Base-by-base conservation (phyloP, 2,329 filamentous ascomycete genomes). In the Rhexocercosporidium sp. region DNA sequence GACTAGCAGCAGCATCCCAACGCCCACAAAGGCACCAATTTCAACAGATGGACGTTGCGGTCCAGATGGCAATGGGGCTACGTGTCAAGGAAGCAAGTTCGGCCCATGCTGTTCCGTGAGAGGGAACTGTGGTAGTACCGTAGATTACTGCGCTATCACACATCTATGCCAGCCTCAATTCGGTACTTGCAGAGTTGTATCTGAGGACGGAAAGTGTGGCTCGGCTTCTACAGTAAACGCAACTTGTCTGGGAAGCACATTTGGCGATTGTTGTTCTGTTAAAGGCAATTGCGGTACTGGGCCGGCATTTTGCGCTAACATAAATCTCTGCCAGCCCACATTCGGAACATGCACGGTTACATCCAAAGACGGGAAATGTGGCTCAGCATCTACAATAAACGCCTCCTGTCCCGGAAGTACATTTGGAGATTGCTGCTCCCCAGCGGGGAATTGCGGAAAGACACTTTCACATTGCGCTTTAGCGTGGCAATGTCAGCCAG, bases 351-450 rank as follows among this genome's bases (percentile, higher is more conserved):
- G 47, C 34, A 49, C 25, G 39, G 44, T 27, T 18, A 51, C 25
- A 29, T 25, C n/a, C 25, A 47, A n/a, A 6, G 59, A 62, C n/a
- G 59, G 59, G 22, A 62, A 62, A n/a, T 62, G 59, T n/a, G 59
- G 59, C 7, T 27, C 59, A 31, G 22, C 20, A 14, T 29, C 44
- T 4, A 31, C 22, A 5, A 39, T 34, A 31, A 12, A 14, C 3
- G 59, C 59, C 4, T 27, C 59, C 12, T 62, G 44, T 37, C 6
- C 6, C 8, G 59, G 44, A 4, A 62, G 59, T 27, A 37, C 59
- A 11, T 62, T 49, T 51, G 59, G 59, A 51, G 14, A 49, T 37
- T 62, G 59, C n/a, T 62, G 59, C 25, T 62, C 59, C 6, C 37
- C 22, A 9, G 39, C n/a, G 25, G 34, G 34, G 16, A 59, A 59